phyloP scores from a whole-genome alignment of 164 flowering plant species.

The Taxillus chinensis region DNA sequence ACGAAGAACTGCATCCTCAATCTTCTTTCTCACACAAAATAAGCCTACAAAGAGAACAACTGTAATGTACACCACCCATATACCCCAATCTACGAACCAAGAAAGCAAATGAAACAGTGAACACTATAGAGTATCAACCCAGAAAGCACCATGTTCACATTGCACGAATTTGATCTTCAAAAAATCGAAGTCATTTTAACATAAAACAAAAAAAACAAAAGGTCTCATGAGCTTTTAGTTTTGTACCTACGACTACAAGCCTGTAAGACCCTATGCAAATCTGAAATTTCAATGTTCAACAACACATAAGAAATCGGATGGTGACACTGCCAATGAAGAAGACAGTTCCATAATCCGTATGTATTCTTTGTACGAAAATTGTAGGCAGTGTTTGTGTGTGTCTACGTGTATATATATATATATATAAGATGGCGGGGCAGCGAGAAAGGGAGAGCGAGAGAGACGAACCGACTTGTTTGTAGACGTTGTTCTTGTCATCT shows the following conservation, averaged over 20 bases:
- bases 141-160: too few species aligned
- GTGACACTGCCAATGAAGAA: too few species aligned
- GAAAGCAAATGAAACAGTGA: background rate
- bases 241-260: too few species aligned
- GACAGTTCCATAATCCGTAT: too few species aligned
- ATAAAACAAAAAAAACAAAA: too few species aligned
- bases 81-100: background rate
- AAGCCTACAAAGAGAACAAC: conserved; percentile 26
- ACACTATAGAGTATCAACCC: background rate
- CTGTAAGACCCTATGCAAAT: too few species aligned
- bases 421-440: background rate
- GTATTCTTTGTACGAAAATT: background rate
- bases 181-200: too few species aligned
- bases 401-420: background rate
- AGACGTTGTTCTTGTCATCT: conserved; percentile 44
- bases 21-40: conserved; percentile 67
- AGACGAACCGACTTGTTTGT: conserved; percentile 55
- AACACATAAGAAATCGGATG: too few species aligned
- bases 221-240: too few species aligned
- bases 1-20: conserved; percentile 63
- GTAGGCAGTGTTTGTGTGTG: background rate
- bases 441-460: conserved; percentile 3
- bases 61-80: background rate
- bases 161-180: too few species aligned
- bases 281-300: too few species aligned